Percentiles rank a stretch among this genome's conserved stretches.
These are phyloP conservation scores for Yamadazyma buinensis DNA, from an alignment of 1,139 yeast species.

Conservation along the genomic window DNA sequence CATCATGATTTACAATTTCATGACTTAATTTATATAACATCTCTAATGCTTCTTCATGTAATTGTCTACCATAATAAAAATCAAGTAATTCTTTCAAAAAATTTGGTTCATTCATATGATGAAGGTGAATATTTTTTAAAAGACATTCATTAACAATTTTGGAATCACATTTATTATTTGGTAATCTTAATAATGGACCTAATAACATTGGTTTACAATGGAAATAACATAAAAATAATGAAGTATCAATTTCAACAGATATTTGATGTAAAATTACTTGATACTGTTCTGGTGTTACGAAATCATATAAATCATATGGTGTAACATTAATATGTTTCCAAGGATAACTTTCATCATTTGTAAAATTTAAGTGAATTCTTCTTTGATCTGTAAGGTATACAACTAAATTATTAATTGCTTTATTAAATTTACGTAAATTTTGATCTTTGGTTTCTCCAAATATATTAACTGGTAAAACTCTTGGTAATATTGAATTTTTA, in stretches of 20 bases:
- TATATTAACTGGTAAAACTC: conserved; percentile 8
- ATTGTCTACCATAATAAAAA: conserved; percentile 61
- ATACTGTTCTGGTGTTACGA: conserved; percentile 12
- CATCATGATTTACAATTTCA: conserved; percentile 18
- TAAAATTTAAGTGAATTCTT: conserved; percentile 41
- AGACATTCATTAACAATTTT: conserved; percentile 57
- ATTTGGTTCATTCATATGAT: conserved; percentile 31
- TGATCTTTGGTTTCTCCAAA: conserved; percentile 18
- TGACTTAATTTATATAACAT: conserved; percentile 46
- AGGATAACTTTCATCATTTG: conserved; percentile 27
- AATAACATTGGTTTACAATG: conserved; percentile 65
- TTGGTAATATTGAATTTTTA: conserved; percentile 2
- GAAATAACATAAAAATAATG: conserved; percentile 72
- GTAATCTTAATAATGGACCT: conserved; percentile 77
- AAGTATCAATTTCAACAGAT: conserved; percentile 60
- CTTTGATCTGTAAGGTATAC: conserved; percentile 56
- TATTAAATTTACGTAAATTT: conserved; percentile 26
- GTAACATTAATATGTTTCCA: conserved; percentile 47
- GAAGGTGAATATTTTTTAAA: conserved; percentile 25
- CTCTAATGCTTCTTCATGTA: conserved; percentile 67
- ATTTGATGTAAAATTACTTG: conserved; percentile 10
- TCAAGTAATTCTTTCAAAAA: conserved; percentile 72
- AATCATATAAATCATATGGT: conserved; percentile 34
- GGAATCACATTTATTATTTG: conserved; percentile 69
- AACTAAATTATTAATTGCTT: conserved; percentile 50